A percentile compares a stretch with the other conserved stretches of the same genome.
Evolutionary conservation across 2,329 filamentous ascomycete species (phyloP).

Genomic region (Paradendryphiella salina): DNA sequence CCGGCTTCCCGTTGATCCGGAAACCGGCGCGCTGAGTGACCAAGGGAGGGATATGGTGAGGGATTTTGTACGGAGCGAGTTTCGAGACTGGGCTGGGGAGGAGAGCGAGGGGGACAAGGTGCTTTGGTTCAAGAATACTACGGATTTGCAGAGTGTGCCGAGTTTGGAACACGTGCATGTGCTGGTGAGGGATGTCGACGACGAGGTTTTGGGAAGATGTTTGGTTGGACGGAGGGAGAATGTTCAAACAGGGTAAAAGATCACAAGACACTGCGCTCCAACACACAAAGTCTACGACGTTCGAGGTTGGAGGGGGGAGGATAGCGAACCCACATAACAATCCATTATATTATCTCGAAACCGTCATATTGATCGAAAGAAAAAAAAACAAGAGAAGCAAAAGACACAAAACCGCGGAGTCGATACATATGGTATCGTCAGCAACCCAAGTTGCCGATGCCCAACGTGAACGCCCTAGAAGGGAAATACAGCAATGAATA

Average conservation of each 20-base stretch:
- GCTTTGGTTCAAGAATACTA: slow-evolving; percentile 69
- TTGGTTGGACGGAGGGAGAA: neutral
- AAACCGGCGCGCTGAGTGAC: slow-evolving; percentile 37
- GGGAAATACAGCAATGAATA: no score
- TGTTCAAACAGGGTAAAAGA: no score
- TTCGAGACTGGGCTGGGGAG: slow-evolving; percentile 50
- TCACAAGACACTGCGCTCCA: neutral
- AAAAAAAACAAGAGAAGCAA: no score
- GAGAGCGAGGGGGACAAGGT: slow-evolving; percentile 52
- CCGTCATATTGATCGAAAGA: no score
- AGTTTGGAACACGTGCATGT: slow-evolving; percentile 75
- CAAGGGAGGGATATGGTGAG: slow-evolving; percentile 36
- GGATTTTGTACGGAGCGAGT: slow-evolving; percentile 48
- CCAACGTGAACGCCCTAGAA: no score
- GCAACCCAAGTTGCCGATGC: no score
- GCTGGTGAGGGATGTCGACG: slow-evolving; percentile 69
- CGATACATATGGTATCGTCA: no score
- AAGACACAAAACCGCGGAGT: no score
- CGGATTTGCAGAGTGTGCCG: slow-evolving; percentile 62
- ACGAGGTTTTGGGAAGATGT: slow-evolving; percentile 48
- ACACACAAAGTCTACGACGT: neutral
- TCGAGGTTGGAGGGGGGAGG: no score
- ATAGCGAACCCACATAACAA: neutral
- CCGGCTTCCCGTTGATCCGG: slow-evolving; percentile 35
- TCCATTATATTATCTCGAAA: no score